Percentiles rank a stretch among this genome's conserved stretches.
phyloP scores from a whole-genome alignment of 805 yeast species.

The Yueomyces sinensis region DNA sequence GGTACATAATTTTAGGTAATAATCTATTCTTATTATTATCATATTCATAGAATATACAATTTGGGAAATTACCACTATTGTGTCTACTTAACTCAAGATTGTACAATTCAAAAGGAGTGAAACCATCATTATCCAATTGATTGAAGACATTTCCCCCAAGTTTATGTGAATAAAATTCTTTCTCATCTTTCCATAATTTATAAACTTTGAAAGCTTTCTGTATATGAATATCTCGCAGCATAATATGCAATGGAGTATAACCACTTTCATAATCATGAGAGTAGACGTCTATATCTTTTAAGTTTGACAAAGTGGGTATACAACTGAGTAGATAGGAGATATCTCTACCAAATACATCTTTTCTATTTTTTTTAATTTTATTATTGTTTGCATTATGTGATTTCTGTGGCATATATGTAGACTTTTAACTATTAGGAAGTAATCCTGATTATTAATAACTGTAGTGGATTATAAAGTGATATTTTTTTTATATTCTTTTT shows the following conservation, averaged over 20 bases:
- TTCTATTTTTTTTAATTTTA: constrained; percentile 7
- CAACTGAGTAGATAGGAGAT: constrained; percentile 16
- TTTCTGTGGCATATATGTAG: too few relatives aligned
- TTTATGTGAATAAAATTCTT: constrained; percentile 10
- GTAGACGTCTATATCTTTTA: constrained; percentile 23
- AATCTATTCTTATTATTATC: not conserved
- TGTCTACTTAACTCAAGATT: constrained; percentile 5
- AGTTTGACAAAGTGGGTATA: constrained; percentile 5
- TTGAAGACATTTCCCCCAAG: constrained; percentile 21
- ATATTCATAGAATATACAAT: not conserved
- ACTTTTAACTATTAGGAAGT: too few relatives aligned
- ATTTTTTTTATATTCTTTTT: too few relatives aligned
- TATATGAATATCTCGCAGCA: constrained; percentile 26
- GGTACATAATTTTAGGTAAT: constrained; percentile 2
- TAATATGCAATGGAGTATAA: constrained; percentile 70
- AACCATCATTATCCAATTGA: constrained; percentile 55
- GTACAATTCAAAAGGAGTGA: constrained; percentile 61
- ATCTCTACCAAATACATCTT: constrained; percentile 62
- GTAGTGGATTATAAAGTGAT: too few relatives aligned
- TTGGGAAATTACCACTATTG: constrained; percentile 5
- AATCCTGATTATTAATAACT: too few relatives aligned
- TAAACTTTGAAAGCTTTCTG: constrained; percentile 19
- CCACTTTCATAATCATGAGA: constrained; percentile 60
- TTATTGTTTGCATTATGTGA: constrained; percentile 1
- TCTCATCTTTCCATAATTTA: constrained; percentile 16